These are phyloP conservation scores for Ormosia semicastrata DNA, from an alignment of 306 rosid genomes.

Conservation along the genomic window DNA sequence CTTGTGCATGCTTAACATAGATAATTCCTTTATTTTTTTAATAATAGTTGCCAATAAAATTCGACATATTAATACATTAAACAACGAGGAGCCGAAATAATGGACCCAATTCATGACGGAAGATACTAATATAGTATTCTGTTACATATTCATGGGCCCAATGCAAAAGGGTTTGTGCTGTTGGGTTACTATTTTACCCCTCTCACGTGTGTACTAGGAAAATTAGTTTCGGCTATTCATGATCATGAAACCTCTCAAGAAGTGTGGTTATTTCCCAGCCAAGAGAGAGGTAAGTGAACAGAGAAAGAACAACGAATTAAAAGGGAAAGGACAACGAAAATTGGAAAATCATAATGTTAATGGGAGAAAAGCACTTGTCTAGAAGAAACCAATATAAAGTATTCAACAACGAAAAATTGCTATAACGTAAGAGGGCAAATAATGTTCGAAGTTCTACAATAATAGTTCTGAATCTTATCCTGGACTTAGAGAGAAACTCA, in stretches of 20 bases:
- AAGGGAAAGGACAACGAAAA: background rate
- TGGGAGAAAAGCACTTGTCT: background rate
- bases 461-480: background rate
- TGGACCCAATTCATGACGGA: too few relatives aligned
- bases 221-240: background rate
- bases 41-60: too few relatives aligned
- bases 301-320: background rate
- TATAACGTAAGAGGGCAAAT: too few relatives aligned
- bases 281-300: background rate
- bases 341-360: background rate
- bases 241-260: too few relatives aligned
- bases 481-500: conserved; percentile 20
- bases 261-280: too few relatives aligned
- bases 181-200: background rate
- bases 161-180: background rate
- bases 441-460: background rate
- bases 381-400: background rate
- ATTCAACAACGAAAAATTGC: too few relatives aligned
- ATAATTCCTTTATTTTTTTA: too few relatives aligned
- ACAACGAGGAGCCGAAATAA: too few relatives aligned
- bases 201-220: background rate
- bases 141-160: too few relatives aligned
- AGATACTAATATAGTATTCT: too few relatives aligned
- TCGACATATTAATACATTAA: too few relatives aligned
- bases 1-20: too few relatives aligned